Evolutionary conservation across 1,139 yeast species (phyloP).

Genomic region (Debaryomycetaceae sp.): DNA sequence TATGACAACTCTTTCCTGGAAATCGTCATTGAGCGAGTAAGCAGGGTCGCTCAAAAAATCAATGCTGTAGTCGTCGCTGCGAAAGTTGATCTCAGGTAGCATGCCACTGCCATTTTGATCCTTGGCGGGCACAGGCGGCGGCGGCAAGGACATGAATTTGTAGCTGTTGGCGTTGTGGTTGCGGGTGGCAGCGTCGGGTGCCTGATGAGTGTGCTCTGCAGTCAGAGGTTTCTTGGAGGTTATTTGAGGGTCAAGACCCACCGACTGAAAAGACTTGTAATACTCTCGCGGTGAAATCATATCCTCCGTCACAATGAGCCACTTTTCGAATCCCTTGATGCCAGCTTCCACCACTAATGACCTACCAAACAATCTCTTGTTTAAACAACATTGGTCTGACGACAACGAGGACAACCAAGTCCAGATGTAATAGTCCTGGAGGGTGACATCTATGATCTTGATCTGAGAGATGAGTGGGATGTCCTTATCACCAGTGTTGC

Average conservation of each 20-base stretch:
- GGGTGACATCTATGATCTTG: conserved; percentile 56
- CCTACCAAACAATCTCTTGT: conserved; percentile 72
- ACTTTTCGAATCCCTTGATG: conserved; percentile 72
- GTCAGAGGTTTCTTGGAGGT: conserved; percentile 2
- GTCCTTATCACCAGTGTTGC: conserved; percentile 20
- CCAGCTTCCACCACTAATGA: conserved; percentile 72
- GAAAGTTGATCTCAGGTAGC: conserved; percentile 19
- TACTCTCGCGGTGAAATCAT: conserved; percentile 45
- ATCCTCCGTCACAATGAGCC: conserved; percentile 77
- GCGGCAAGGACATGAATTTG: conserved; percentile 29
- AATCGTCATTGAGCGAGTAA: conserved; percentile 4
- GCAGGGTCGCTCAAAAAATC: conserved; percentile 4
- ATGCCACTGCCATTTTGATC: conserved; percentile 10
- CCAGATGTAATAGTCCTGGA: conserved; percentile 89
- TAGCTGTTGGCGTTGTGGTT: too few relatives aligned
- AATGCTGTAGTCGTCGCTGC: conserved; percentile 12
- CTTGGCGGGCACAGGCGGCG: conserved; percentile 20
- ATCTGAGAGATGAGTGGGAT: conserved; percentile 46
- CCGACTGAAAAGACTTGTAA: conserved; percentile 20
- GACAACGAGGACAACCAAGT: conserved; percentile 81
- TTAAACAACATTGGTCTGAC: conserved; percentile 63
- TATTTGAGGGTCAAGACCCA: conserved; percentile 4
- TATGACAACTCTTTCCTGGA: too few relatives aligned
- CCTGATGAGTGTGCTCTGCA: too few relatives aligned
- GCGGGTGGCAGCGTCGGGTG: conserved; percentile 6